Evolutionary conservation across 2,329 filamentous ascomycete species (phyloP).

Genomic region (Ascochyta rabiei): DNA sequence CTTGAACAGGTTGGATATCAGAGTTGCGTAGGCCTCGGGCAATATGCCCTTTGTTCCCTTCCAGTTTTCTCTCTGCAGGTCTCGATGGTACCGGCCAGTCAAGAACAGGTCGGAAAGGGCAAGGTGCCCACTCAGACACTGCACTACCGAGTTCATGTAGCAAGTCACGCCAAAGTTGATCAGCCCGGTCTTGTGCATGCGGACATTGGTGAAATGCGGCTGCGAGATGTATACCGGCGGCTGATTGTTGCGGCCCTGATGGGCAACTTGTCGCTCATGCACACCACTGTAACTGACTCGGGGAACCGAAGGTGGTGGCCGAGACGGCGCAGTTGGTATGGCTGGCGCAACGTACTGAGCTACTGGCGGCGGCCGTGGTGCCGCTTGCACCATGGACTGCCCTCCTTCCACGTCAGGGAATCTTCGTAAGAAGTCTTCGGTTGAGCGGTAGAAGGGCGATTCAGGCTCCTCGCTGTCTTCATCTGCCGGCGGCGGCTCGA

Average conservation of each 20-base stretch:
- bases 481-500: constrained; percentile 41
- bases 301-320: constrained; percentile 63
- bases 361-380: constrained; percentile 42
- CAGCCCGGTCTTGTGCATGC: constrained; percentile 72
- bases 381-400: constrained; percentile 61
- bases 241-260: constrained; percentile 43
- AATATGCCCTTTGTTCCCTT: constrained; percentile 69
- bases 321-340: constrained; percentile 65
- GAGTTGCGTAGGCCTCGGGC: constrained; percentile 65
- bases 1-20: constrained; percentile 68
- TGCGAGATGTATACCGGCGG: constrained; percentile 55
- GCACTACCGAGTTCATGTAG: constrained; percentile 90
- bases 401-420: constrained; percentile 72
- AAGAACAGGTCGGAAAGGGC: constrained; percentile 68
- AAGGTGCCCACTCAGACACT: constrained; percentile 77
- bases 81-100: constrained; percentile 65
- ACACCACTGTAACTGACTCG: constrained; percentile 81
- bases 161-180: constrained; percentile 83
- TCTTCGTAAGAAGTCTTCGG: constrained; percentile 82
- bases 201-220: constrained; percentile 51
- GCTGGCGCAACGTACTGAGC: constrained; percentile 57
- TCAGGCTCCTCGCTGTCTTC: constrained; percentile 38
- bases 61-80: constrained; percentile 67
- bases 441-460: constrained; percentile 64
- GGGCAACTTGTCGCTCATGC: constrained; percentile 60